Evolutionary conservation across 352 stramenopile genomes (phyloP), one percentile per base, ranked within the genome.

Genomic region (Globisporangium uncinulatum): DNA sequence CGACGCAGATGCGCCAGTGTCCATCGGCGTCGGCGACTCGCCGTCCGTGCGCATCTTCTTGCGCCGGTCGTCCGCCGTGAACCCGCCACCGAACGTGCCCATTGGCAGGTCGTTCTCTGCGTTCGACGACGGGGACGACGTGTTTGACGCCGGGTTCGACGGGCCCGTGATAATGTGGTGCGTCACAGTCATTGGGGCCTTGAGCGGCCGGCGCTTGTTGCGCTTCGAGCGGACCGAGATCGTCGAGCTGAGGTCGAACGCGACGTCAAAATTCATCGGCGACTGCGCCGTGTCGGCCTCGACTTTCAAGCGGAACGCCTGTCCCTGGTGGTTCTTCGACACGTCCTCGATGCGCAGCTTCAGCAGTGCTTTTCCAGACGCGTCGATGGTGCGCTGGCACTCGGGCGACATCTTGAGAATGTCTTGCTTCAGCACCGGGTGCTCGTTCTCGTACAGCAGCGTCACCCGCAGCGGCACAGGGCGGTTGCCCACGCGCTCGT

Each of bases 311-410:
- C 83, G 74, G 65, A 98, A 98, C 8, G 84, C 83, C 69, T 98
- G 92, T 39, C 90, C 91, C 66, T 99, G 95, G 63, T 98, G 94
- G 77, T 98, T 99, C 74, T 98, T 98, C 3, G 86, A 97, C 34
- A 98, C 92, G 65, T 98, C 95, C 61, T 98, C 89, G 21, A 98
- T 97, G 17, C 95, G 83, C 41, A 98, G 76, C 51, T 94, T 90
- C 6, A 98, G 66, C 46, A 86, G 68, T 7, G 86, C 80, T 21
- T 90, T 91, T 2, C 89, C 92, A 0, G 77, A 81, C 42, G 78
- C 78, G 60, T 95, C 84, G 41, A 96, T 97, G 51, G 79, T 91
- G 46, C 78, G 88, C 63, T 88, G 79, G 51, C 71, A 97, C 65
- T 89, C 87, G 20, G 73, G 84, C 2, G 74, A 93, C 65, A 95